Evolutionary conservation across 495 filamentous ascomycete species (phyloP), one percentile per base, ranked within the genome.

Genomic region (Lichina pygmaea): DNA sequence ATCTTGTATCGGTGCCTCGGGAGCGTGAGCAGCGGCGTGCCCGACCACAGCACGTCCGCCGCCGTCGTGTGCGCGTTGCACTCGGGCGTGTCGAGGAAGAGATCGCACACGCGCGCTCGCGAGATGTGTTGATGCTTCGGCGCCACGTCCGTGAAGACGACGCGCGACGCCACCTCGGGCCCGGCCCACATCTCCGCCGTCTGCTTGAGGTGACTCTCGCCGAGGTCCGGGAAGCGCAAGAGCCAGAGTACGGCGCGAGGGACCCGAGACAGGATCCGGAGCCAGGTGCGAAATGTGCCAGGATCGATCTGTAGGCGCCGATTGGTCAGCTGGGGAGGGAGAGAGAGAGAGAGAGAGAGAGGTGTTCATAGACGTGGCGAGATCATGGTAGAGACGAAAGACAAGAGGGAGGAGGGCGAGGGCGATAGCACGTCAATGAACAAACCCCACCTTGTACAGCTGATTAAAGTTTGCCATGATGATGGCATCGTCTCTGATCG

Each of bases 401-500:
- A 9, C 9, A 42, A 39, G 36, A 39, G 36, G 6, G 36, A 39
- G 36, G 36, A 41, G 31, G 7, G 46, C 41, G 43, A 33, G 12
- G 9, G 24, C 12, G 12, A 7, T 43, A 30, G 32, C 40, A 42
- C 50, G 40, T 58, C 64, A 10, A 43, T 8, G 41, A 13, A 17
- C 4, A 17, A 45, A 32, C 53, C 24, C 24, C 65, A 91, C 89
- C 78, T 99, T 99, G 65, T 99, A 99, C 24, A 99, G 63, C 60
- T 99, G 89, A 59, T 99, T 99, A 59, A 99, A 99, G 61, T 99
- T 99, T 9, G 81, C 89, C 41, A 99, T 69, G 51, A 99, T 93
- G 52, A 99, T 75, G 24, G 72, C 70, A 54, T 94, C 78, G 49
- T 94, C 80, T 10, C 72, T 64, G 17, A 99, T 65, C 9, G 68